Evolutionary conservation across 495 filamentous ascomycete species (phyloP), one percentile per base, ranked within the genome.

Genomic region (Daldinia bambusicola): DNA sequence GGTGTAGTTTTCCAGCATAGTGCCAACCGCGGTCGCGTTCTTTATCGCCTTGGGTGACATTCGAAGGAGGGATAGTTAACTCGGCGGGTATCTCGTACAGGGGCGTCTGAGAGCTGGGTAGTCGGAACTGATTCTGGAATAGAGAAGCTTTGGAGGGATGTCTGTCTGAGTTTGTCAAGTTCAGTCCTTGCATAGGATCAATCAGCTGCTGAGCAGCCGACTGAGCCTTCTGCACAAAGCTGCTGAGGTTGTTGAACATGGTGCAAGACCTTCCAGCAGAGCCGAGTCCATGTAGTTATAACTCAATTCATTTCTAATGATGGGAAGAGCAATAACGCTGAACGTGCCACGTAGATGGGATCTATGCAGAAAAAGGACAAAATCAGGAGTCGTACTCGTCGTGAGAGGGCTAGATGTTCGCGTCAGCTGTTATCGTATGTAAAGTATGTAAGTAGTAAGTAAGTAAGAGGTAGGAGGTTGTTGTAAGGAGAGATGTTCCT

Each of bases 61-160:
- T 83, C 31, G 86, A 85, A 26, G 90, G 87, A 3, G 92, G 89
- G 31, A 98, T 90, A 61, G 94, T 93, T 31, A 99, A 87, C 80
- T 99, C 95, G 72, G 96, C 94, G 60, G 92, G 93, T 80, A 99
- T 97, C 81, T 99, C 95, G 78, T 96, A 93, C 36, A 97, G 84
- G 13, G 95, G 96, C 53, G 88, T 92, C 76, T 99, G 95, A 9
- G 91, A 90, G 72, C 94, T 92, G 7, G 95, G 95, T 4, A 99
- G 90, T 66, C 95, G 92, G 82, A 98, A 99, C 78, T 99, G 96
- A 77, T 92, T 89, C 82, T 95, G 93, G 83, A 98, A 99, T 56
- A 98, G 87, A 56, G 89, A 90, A 36, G 94, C 88, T 83, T 98
- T 99, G 74, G 94, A 94, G 40, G 95, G 93, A 71, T 91, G 89